These are phyloP conservation scores for Prillingera fragicola DNA, from an alignment of 1,284 basidiomycete genomes.

Conservation along the genomic window DNA sequence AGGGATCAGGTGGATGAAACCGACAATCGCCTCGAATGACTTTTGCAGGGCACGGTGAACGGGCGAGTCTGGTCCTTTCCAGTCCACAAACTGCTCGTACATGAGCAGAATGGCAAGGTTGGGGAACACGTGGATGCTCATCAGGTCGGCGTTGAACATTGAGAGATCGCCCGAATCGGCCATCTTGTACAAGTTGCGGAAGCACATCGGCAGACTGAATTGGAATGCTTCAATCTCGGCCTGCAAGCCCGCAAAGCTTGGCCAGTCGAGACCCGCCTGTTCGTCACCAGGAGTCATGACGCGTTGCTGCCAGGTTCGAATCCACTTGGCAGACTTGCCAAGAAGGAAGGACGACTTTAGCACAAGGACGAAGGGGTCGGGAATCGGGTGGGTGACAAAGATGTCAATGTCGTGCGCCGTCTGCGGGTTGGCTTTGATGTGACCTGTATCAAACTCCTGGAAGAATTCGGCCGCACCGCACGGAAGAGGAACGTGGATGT, in stretches of 20 bases:
- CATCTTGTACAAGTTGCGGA: conserved; percentile 31
- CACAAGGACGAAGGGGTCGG: conserved; percentile 34
- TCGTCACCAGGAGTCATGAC: conserved; percentile 27
- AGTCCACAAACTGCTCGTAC: conserved; percentile 36
- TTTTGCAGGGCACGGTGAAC: conserved; percentile 18
- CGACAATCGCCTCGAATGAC: conserved; percentile 30
- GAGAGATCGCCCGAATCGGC: conserved; percentile 14
- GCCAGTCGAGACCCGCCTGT: conserved; percentile 16
- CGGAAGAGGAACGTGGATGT: conserved; percentile 28
- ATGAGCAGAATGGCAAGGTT: conserved; percentile 30
- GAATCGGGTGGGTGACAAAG: conserved; percentile 33
- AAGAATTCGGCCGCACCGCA: conserved; percentile 25
- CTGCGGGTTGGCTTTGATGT: conserved; percentile 32
- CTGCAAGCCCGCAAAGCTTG: conserved; percentile 22
- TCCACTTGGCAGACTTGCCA: conserved; percentile 24
- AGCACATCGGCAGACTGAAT: conserved; percentile 19
- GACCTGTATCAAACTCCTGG: conserved; percentile 4
- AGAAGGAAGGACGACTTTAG: conserved; percentile 29
- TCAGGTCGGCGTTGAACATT: conserved; percentile 27
- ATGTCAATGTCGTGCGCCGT: conserved; percentile 25
- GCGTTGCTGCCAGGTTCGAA: conserved; percentile 37
- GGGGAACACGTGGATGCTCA: conserved; percentile 37
- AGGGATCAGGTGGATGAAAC: conserved; percentile 38
- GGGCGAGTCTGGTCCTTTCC: conserved; percentile 14
- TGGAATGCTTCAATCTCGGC: conserved; percentile 34